Conservation (phyloP, 2,329 filamentous ascomycete genomes). For the Mariannaea elegans region DNA sequence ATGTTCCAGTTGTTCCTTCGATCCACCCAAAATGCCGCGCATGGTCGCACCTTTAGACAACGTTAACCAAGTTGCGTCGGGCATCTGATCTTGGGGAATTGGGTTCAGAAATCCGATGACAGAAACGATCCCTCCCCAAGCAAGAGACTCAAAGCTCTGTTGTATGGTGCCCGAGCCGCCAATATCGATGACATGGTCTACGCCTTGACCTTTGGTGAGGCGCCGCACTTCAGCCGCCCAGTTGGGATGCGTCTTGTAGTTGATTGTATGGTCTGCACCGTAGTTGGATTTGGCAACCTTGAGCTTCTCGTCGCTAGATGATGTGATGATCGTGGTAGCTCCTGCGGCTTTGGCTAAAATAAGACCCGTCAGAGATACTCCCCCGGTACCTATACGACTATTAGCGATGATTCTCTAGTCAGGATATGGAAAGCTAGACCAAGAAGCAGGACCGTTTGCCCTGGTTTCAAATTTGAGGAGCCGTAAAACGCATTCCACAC, state of each 20-base stretch:
- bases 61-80: neutral
- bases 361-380: constrained; percentile 54
- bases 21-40: constrained; percentile 11
- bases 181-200: constrained; percentile 50
- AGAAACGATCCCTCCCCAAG: constrained; percentile 55
- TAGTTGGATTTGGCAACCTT: constrained; percentile 43
- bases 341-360: constrained; percentile 57
- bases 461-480: constrained; percentile 48
- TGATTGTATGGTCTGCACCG: constrained; percentile 57
- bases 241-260: constrained; percentile 56
- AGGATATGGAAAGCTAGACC: constrained; percentile 25
- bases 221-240: constrained; percentile 56
- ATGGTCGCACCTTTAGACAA: constrained; percentile 6
- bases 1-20: constrained; percentile 21
- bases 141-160: constrained; percentile 55
- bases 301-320: constrained; percentile 59
- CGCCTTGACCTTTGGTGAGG: constrained; percentile 54
- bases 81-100: neutral
- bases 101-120: constrained; percentile 52
- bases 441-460: constrained; percentile 49
- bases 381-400: constrained; percentile 52
- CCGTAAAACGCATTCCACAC: constrained; percentile 60
- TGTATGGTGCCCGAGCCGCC: constrained; percentile 51
- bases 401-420: neutral
- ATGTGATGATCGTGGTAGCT: constrained; percentile 52